Evolutionary conservation across 2,329 filamentous ascomycete species (phyloP).

Genomic region (Sporothrix brasiliensis): DNA sequence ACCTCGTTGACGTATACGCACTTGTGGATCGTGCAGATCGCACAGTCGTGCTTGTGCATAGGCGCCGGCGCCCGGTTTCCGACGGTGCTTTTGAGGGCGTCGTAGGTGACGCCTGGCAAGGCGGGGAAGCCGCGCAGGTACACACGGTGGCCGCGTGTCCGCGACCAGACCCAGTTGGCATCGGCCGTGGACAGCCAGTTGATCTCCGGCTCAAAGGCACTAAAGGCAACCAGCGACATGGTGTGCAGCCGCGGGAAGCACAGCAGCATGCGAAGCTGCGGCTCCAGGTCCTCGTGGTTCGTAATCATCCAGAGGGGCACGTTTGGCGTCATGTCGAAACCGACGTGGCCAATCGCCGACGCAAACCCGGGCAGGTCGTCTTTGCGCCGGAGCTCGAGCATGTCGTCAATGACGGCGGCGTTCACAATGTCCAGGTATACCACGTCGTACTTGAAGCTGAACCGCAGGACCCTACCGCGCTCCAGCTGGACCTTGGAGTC

Average conservation of each 20-base stretch:
- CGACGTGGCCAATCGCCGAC: slow-evolving; percentile 31
- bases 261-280: slow-evolving; percentile 32
- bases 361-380: slow-evolving; percentile 31
- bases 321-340: slow-evolving; percentile 36
- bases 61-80: slow-evolving; percentile 21
- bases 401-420: slow-evolving; percentile 29
- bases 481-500: slow-evolving; percentile 19
- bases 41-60: slow-evolving; percentile 34
- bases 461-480: slow-evolving; percentile 28
- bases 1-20: slow-evolving; percentile 34
- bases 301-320: slow-evolving; percentile 33
- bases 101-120: slow-evolving; percentile 32
- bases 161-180: slow-evolving; percentile 31
- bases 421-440: slow-evolving; percentile 35
- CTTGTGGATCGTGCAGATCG: slow-evolving; percentile 37
- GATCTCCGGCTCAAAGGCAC: slow-evolving; percentile 32
- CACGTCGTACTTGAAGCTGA: slow-evolving; percentile 30
- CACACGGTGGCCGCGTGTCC: slow-evolving; percentile 28
- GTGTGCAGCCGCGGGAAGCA: slow-evolving; percentile 35
- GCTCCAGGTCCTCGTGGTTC: slow-evolving; percentile 31
- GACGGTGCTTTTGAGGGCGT: slow-evolving; percentile 7
- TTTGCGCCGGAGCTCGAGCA: slow-evolving; percentile 1
- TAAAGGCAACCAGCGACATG: slow-evolving; percentile 35
- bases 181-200: slow-evolving; percentile 31
- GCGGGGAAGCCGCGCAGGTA: slow-evolving; percentile 32